phyloP scores from a whole-genome alignment of 78 protist species.

The Creolimax fragrantissima region DNA sequence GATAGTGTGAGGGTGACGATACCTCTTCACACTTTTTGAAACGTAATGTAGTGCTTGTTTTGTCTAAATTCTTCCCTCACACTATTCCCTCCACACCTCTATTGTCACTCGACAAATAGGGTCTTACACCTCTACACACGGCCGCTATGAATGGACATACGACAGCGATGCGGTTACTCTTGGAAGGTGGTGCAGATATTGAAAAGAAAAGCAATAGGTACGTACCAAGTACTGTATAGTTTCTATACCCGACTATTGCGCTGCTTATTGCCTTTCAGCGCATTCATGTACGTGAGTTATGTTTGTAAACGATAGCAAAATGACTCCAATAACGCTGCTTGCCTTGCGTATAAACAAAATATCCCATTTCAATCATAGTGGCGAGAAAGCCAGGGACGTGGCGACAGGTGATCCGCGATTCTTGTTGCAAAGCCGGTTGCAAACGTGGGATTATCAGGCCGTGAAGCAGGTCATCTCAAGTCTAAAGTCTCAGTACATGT shows the following conservation, averaged over 20 bases:
- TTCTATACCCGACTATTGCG: neutral
- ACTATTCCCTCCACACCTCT: too few species aligned
- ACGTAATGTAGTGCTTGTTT: too few species aligned
- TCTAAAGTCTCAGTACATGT: constrained; percentile 2
- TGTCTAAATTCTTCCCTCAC: too few species aligned
- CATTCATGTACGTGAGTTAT: too few species aligned
- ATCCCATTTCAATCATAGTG: neutral
- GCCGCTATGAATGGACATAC: neutral
- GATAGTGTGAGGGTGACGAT: too few species aligned
- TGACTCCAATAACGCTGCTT: too few species aligned
- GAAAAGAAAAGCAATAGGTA: neutral
- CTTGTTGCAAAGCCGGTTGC: neutral
- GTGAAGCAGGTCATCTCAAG: constrained; percentile 5
- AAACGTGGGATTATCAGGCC: neutral
- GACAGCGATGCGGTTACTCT: neutral
- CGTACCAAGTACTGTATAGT: neutral
- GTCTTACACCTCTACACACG: constrained; percentile 4
- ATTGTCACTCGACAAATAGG: too few species aligned
- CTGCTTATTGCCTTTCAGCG: neutral
- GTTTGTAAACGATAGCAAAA: too few species aligned
- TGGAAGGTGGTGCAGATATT: neutral
- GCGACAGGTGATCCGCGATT: neutral
- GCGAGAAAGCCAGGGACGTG: constrained; percentile 13
- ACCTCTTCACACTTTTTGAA: too few species aligned
- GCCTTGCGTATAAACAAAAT: neutral